Base-by-base conservation (phyloP, 192 early-diverging fungal genomes). In the Pilaira anomala region DNA sequence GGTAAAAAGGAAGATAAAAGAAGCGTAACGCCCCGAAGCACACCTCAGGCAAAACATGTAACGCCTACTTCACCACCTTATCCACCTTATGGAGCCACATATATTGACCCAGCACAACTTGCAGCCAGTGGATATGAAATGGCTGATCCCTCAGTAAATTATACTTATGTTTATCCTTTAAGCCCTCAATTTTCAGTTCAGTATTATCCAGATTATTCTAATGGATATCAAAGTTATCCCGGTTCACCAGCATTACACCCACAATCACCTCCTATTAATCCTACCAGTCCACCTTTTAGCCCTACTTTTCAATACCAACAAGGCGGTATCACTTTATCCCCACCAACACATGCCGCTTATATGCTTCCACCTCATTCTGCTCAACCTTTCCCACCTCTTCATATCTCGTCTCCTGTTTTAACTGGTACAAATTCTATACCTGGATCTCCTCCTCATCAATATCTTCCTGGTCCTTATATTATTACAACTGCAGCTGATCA, bases 181-280 rank as follows among this genome's bases (percentile, higher is more conserved):
- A 68, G 70, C 50, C 76, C 73, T 5, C 75, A 76, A 36, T 76
- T 74, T 63, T 65, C 73, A 3, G 53, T 73, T 24, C 73, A 78
- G 44, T 76, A 68, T 21, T 79, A 76, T 63, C 56, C 72, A 2
- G 78, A 76, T 22, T 75, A 61, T 39, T 53, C 69, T 30, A 60
- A 58, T 42, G 73, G 65, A n/a, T 70, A 67, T 36, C 74, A 70
- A 44, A 70, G 64, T 41, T 79, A 76, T 46, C 71, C 78, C 13
- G 78, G 78, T 19, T 71, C 75, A 16, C 78, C 78, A 26, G 64
- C 72, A 14, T 50, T 79, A 22, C 71, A 76, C 52, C 71, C 71
- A 25, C 78, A 79, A 64, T 79, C 78, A 7, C 72, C 76, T 14
- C 68, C 75, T 21, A 66, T 76, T 22, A 69, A 74, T 33, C 75